Evolutionary conservation across 371 early-diverging fungal genomes (phyloP), one percentile per base, ranked within the genome.

Genomic region (Phascolomyces articulosus): DNA sequence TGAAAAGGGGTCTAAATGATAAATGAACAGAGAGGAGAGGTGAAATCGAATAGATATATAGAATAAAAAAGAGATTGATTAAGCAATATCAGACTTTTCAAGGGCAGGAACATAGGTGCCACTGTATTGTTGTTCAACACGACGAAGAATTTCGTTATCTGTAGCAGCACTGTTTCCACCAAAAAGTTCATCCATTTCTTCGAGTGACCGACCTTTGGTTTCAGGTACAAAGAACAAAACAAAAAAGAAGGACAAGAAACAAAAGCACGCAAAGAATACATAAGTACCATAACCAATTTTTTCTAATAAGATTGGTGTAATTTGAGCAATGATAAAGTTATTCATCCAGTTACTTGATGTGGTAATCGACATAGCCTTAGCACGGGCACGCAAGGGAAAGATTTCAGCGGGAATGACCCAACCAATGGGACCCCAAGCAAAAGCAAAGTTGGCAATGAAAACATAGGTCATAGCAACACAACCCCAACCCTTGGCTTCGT

Each of bases 361-460:
- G 40, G 93, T 88, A 21, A 94, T 68, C 56, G 90, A 92, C 71
- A 92, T 90, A 44, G 89, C 96, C 79, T 94, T 95, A 65, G 92
- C 87, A 61, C 90, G 87, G 56, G 86, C 70, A 47, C 88, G 84
- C 54, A 87, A 77, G 8, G 93, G 91, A 79, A 87, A 92, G 62
- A 93, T 92, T 71, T 96, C 96, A 26, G 94, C 85, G 55, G 94
- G 94, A 78, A 93, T 91, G 64, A 93, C 91, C 97, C 96, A 96
- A 40, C 90, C 92, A 58, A 91, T 82, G 20, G 93, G 93, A 56
- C 75, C 75, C 75, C 75, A 75, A 4, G 72, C 65, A 67, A 85
- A 84, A 55, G 95, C 92, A 73, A 95, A 96, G 60, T 74, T 72
- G 57, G 73, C 74, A 26, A 87, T 83, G 56, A 85, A 86, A 59